Conservation (phyloP, 495 filamentous ascomycete genomes). For the Penicillium psychrofluorescens region DNA sequence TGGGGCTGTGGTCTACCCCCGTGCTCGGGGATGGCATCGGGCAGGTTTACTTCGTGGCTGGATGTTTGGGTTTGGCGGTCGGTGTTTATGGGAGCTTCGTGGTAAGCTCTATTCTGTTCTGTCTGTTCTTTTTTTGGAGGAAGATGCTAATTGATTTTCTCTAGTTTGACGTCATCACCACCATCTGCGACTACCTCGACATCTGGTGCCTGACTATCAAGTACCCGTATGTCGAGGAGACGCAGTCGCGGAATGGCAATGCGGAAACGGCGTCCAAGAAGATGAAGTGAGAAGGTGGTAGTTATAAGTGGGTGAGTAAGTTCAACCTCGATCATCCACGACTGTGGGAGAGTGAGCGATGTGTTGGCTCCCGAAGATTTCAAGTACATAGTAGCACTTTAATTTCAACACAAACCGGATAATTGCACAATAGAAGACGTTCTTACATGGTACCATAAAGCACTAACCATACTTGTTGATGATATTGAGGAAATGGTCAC, state of each 20-base stretch:
- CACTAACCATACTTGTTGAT: background rate
- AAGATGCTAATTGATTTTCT: constrained; percentile 4
- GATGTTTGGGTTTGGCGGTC: constrained; percentile 67
- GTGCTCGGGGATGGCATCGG: constrained; percentile 67
- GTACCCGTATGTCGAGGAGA: constrained; percentile 38
- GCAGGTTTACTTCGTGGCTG: constrained; percentile 80
- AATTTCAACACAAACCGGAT: background rate
- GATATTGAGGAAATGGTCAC: background rate
- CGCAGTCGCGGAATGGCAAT: constrained; percentile 11
- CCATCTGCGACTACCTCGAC: constrained; percentile 95
- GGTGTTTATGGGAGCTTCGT: constrained; percentile 95
- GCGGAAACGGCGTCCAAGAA: constrained; percentile 25
- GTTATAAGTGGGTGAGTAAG: background rate
- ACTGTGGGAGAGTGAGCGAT: constrained; percentile 6
- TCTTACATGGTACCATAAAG: background rate
- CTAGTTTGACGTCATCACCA: constrained; percentile 81
- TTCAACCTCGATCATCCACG: constrained; percentile 13
- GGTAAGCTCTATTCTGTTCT: constrained; percentile 33
- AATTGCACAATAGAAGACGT: too few species aligned
- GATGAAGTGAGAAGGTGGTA: constrained; percentile 10
- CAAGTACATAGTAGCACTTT: constrained; percentile 5
- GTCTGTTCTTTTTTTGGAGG: background rate
- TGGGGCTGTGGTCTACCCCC: constrained; percentile 68
- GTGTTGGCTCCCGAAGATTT: constrained; percentile 1
- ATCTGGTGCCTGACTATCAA: constrained; percentile 99